These are phyloP conservation scores for Patellifolia procumbens DNA, from an alignment of 179 eudicot genomes.

Conservation along the genomic window DNA sequence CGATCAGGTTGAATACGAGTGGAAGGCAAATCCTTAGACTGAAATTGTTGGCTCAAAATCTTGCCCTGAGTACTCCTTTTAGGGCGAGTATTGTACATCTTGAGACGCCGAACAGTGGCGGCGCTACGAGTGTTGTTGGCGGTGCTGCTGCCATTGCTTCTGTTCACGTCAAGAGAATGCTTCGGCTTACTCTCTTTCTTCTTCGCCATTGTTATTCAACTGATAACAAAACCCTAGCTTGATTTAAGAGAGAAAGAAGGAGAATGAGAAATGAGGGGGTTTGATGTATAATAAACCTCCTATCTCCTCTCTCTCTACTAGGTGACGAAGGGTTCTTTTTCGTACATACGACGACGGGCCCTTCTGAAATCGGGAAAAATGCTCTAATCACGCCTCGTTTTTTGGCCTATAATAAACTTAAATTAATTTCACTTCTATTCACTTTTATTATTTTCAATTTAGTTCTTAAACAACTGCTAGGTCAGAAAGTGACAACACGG, in stretches of 20 bases:
- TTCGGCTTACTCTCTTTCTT: constrained; percentile 80
- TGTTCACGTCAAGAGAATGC: constrained; percentile 76
- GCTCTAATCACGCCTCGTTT: no score
- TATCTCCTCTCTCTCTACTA: no score
- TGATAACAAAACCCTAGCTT: constrained; percentile 7
- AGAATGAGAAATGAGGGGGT: background rate
- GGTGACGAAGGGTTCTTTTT: no score
- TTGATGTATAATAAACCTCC: no score
- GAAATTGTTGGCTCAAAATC: constrained; percentile 54
- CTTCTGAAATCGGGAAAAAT: no score
- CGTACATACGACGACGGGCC: no score
- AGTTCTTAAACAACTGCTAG: no score
- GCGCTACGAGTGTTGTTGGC: constrained; percentile 62
- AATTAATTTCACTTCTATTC: no score
- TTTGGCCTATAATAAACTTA: no score
- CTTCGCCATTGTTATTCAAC: constrained; percentile 55
- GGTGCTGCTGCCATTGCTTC: constrained; percentile 27
- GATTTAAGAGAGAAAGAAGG: background rate
- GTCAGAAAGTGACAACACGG: no score
- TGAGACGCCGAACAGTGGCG: constrained; percentile 85
- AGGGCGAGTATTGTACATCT: constrained; percentile 85
- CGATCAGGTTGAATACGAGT: constrained; percentile 96
- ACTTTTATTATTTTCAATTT: no score
- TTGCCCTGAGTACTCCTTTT: constrained; percentile 56
- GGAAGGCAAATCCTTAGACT: constrained; percentile 66